These are phyloP conservation scores for Oehlia diaphana DNA, from an alignment of 192 early-diverging fungal genomes.

Conservation along the genomic window DNA sequence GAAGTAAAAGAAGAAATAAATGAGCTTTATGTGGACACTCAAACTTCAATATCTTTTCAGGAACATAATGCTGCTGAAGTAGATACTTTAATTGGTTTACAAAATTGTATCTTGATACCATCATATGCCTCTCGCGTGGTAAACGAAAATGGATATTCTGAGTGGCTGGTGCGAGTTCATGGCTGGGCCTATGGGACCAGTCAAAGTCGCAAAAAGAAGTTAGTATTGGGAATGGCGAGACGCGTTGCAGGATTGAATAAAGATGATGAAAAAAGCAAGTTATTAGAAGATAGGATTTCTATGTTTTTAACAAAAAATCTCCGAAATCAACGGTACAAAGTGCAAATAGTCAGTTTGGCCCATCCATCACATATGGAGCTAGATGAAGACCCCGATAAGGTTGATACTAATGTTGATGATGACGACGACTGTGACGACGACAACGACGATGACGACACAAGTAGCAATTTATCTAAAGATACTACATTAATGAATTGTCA, in stretches of 20 bases:
- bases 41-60: neutral
- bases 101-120: slow-evolving; percentile 28
- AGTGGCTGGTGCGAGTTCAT: slow-evolving; percentile 26
- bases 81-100: neutral
- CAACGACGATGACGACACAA: too few relatives aligned
- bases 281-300: slow-evolving; percentile 40
- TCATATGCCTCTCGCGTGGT: slow-evolving; percentile 17
- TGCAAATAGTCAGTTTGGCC: slow-evolving; percentile 51
- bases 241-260: slow-evolving; percentile 42
- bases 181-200: slow-evolving; percentile 46
- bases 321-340: slow-evolving; percentile 42
- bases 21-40: neutral
- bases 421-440: slow-evolving; percentile 13
- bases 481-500: slow-evolving; percentile 22
- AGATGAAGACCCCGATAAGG: neutral
- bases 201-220: slow-evolving; percentile 37
- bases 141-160: neutral
- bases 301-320: slow-evolving; percentile 57
- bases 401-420: slow-evolving; percentile 22
- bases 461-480: slow-evolving; percentile 20
- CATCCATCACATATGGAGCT: slow-evolving; percentile 40
- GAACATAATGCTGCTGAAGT: neutral
- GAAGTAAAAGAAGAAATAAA: neutral
- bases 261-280: slow-evolving; percentile 38
- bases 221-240: slow-evolving; percentile 31